Evolutionary conservation across 2,329 filamentous ascomycete species (phyloP), one percentile per base, ranked within the genome.

Genomic region (Coleophoma crateriformis): DNA sequence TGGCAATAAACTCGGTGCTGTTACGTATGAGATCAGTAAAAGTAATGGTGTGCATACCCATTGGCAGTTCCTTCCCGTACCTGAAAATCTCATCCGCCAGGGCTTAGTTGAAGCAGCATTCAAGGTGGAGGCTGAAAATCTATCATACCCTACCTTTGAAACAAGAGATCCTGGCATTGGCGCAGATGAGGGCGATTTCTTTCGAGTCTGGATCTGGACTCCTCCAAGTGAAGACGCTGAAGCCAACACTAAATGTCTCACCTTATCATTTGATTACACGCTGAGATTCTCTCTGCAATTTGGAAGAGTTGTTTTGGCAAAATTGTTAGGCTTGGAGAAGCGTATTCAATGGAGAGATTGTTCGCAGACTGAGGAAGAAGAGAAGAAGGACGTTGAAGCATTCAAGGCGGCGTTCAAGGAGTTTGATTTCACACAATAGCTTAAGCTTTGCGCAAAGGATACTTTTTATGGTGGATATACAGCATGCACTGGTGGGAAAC

Each of bases 21-120:
- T 97, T 1, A 94, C 90, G 0, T 99, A 90, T 83, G 94, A 97
- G 69, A 91, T 99, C 60, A 92, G 85, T 64, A 85, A 90, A 46
- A 76, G 76, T 4, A 79, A 80, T 46, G 90, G 94, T 48, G 84
- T 97, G 49, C 94, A 99, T 65, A 78, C 85, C 1, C 92, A 97
- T 63, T 96, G 91, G 94, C 95, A 99, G 68, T 87, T 95, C 58
- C 72, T 97, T 32, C 90, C 94, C 1, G 74, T 95, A 1, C 80
- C 87, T 0, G 73, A 78, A 0, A 76, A 86, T 10, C 71, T 89
- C 41, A 78, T 96, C 46, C 72, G 70, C 17, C 82, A 82, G 43
- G 87, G 88, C 0, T 74, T 95, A 1, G 88, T 95, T 0, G 90
- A 96, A 65, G 89, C 88, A 0, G 92, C 85, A 0, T 96, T 99